These are phyloP conservation scores for Spathaspora passalidarum DNA, from an alignment of 805 yeast genomes.

Conservation along the genomic window DNA sequence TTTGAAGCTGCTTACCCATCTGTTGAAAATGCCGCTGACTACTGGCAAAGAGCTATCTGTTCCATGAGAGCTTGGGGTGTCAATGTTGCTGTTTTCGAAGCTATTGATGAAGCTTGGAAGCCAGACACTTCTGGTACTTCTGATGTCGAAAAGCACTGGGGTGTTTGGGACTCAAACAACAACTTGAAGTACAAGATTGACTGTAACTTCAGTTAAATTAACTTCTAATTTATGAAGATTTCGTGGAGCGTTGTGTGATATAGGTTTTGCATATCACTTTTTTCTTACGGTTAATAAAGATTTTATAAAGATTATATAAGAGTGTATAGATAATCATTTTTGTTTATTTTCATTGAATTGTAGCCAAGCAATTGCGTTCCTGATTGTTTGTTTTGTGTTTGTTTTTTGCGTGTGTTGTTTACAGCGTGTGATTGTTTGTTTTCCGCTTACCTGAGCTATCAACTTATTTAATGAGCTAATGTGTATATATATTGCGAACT, in stretches of 20 bases:
- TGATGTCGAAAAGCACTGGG: slow-evolving; percentile 94
- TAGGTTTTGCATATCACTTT: too few species aligned
- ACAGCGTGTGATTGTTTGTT: too few species aligned
- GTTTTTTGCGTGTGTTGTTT: too few species aligned
- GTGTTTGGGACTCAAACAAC: slow-evolving; percentile 65
- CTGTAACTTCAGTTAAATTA: slow-evolving; percentile 24
- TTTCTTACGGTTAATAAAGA: not conserved
- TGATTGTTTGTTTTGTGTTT: too few species aligned
- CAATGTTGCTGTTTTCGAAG: slow-evolving; percentile 90
- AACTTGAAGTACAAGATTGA: slow-evolving; percentile 35
- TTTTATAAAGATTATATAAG: not conserved
- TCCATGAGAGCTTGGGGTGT: slow-evolving; percentile 96
- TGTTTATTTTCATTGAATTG: not conserved
- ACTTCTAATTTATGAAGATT: too few species aligned
- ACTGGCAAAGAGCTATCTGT: slow-evolving; percentile 88
- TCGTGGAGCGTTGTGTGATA: too few species aligned
- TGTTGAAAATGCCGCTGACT: slow-evolving; percentile 67
- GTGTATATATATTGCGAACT: too few species aligned
- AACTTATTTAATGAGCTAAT: too few species aligned
- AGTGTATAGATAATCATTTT: not conserved
- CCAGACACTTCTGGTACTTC: slow-evolving; percentile 84
- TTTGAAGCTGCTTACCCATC: slow-evolving; percentile 68
- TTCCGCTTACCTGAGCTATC: too few species aligned
- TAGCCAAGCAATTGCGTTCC: not conserved
- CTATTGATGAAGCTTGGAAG: slow-evolving; percentile 95